These are phyloP conservation scores for Sphaerulina musiva DNA, from an alignment of 2,329 filamentous ascomycete species.

Conservation along the genomic window DNA sequence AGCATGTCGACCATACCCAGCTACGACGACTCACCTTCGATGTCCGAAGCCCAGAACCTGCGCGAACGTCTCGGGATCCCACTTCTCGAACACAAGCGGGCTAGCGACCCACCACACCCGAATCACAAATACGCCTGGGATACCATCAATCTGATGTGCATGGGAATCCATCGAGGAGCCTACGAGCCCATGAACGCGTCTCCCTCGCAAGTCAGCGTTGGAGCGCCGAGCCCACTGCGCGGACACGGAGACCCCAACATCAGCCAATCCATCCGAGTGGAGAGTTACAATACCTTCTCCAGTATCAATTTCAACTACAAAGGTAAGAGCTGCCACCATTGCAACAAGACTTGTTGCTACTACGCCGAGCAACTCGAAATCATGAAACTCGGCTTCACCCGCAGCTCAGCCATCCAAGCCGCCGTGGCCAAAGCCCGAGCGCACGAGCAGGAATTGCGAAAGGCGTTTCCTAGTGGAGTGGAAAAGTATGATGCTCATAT, in stretches of 20 bases:
- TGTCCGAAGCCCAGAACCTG: constrained; percentile 9
- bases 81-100: constrained; percentile 8
- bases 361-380: constrained; percentile 5
- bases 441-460: constrained; percentile 1
- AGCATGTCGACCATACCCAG: constrained; percentile 1
- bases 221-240: constrained; percentile 3
- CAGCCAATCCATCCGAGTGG: background rate
- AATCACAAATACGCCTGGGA: constrained; percentile 15
- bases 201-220: constrained; percentile 1
- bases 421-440: constrained; percentile 3
- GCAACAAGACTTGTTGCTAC: constrained; percentile 10
- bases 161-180: constrained; percentile 5
- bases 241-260: background rate
- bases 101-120: constrained; percentile 9
- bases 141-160: constrained; percentile 15
- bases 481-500: constrained; percentile 12
- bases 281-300: constrained; percentile 3
- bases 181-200: constrained; percentile 3
- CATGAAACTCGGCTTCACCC: constrained; percentile 1
- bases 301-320: constrained; percentile 7
- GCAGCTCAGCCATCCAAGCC: background rate
- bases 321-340: constrained; percentile 9
- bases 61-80: constrained; percentile 11
- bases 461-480: constrained; percentile 2
- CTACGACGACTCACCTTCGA: constrained; percentile 5